Evolutionary conservation across 2,329 filamentous ascomycete genomes (phyloP), one percentile per base, ranked within the genome.

Genomic region (Ophiostoma ulmi): DNA sequence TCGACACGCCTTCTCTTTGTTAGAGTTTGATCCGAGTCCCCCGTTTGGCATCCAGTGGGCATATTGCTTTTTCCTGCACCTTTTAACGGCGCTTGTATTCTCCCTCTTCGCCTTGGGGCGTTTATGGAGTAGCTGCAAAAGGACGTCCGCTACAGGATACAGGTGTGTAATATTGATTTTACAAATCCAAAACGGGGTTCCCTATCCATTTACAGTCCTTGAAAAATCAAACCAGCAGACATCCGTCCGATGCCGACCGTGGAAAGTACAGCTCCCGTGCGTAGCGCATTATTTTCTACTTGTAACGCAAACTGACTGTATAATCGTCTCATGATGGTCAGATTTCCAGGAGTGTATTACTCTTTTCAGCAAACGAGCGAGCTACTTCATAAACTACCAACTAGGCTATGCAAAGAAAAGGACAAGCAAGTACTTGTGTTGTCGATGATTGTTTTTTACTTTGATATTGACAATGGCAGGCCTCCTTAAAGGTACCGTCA

Each of bases 11-110:
- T 48, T 48, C n/a, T n/a, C 17, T 48, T 48, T 20, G 17, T 48
- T 20, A 6, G 17, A 31, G 44, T 17, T 17, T 44, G 41, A 13
- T 14, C 41, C 41, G 17, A 14, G 11, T 5, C 41, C 13, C 44
- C 44, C 7, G 31, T 31, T 48, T 48, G 44, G 44, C 44, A 48
- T 48, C 17, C 17, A 4, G 31, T 31, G 31, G 31, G 31, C 31
- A 31, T 31, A 31, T 63, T 63, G 58, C 58, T 63, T 63, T 63
- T 63, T 35, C 13, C 58, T 63, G 58, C 55, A 61, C 55, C 26
- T 61, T 61, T 61, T 26, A 26, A 26, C 22, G 10, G 22, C 11
- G 55, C 26, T 31, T 17, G 14, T 6, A 48, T n/a, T 39, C 38
- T 8, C 38, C 38, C 38, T 39, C 8, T 6, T 48, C 44, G 17